Evolutionary conservation across 345 rosid species (phyloP), one percentile per base, ranked within the genome.

Genomic region (Aquilaria yunnanensis): DNA sequence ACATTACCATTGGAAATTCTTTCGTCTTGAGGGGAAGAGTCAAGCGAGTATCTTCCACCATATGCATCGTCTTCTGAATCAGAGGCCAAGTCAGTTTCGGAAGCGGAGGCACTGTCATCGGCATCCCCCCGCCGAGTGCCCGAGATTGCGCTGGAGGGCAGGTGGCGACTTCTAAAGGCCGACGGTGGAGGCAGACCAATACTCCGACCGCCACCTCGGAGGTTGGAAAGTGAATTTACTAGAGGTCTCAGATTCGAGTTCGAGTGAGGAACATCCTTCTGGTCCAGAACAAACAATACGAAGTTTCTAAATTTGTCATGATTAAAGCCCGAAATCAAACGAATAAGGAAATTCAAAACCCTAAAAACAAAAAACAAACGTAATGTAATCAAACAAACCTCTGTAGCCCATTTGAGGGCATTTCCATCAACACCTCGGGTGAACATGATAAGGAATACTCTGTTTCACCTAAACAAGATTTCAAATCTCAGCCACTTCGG

Each of bases 11-110:
- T 70, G 51, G 80, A 72, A 48, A 76, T 69, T 73, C 77, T 81
- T 51, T 79, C 88, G 73, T 81, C 78, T 48, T 62, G 87, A 0
- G 86, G 87, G 6, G 94, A 90, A 29, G 97, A 87, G 68, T 93
- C 96, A 10, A 81, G 72, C 0, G 91, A 84, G 66, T 80, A 74
- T 13, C 69, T 72, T 52, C 79, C 74, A 11, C 80, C 79, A 41
- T 72, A 80, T 10, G 65, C 77, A 63, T 56, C 45, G 3, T 81
- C 94, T 58, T 83, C 97, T 0, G 96, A 85, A 57, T 88, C 92
- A 3, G 80, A 75, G 37, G 75, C 73, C 72, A 70, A 61, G 33
- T 81, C 92, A 76, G 77, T 84, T 52, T 85, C 93, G 52, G 98
- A 85, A 52, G 70, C 85, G 5, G 87, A 80, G 14, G 66, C 75